Base-by-base conservation (phyloP, 2,329 filamentous ascomycete species). In the Pseudocercospora crystallina region DNA sequence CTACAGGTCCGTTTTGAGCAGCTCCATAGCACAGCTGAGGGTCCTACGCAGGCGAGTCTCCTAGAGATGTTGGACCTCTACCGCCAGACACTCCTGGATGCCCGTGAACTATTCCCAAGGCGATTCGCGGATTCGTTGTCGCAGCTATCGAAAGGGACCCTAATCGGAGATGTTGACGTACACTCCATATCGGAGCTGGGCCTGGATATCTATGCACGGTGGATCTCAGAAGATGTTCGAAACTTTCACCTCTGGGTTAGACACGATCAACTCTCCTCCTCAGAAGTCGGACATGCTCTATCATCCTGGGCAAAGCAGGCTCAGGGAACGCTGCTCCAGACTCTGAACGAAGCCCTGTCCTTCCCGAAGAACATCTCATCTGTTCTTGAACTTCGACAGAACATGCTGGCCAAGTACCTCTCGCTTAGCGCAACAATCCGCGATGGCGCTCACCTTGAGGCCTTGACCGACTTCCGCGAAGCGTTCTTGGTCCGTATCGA, bases 171-270 rank as follows among this genome's bases (percentile, higher is more conserved):
- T 65, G 70, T 78, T 1, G 78, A 84, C 1, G 74, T 96, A 13
- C 78, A 80, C 47, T 71, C 74, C 1, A 69, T 94, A 1, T 82
- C 88, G 57, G 86, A 85, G 12, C 73, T 96, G 10, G 82, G 87
- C 32, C 73, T 96, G 20, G 90, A 96, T 64, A 73, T 94, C 8
- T 84, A 89, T 62, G 83, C 85, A 57, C 79, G 80, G 14, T 95
- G 90, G 87, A 87, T 94, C 56, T 80, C 87, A 13, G 84, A 90
- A 7, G 89, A 95, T 53, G 87, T 96, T 36, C 82, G 82, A 40
- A 87, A 86, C 58, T 96, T 95, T 65, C 92, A 85, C 1, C 91
- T 91, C 0, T 96, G 90, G 73, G 87, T 95, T 32, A 84, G 88
- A 29, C 85, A 95, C 61, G 89, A 91, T 58, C 87, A 94, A 58